phyloP scores from a whole-genome alignment of 306 rosid species.

The Acacia melanoxylon region DNA sequence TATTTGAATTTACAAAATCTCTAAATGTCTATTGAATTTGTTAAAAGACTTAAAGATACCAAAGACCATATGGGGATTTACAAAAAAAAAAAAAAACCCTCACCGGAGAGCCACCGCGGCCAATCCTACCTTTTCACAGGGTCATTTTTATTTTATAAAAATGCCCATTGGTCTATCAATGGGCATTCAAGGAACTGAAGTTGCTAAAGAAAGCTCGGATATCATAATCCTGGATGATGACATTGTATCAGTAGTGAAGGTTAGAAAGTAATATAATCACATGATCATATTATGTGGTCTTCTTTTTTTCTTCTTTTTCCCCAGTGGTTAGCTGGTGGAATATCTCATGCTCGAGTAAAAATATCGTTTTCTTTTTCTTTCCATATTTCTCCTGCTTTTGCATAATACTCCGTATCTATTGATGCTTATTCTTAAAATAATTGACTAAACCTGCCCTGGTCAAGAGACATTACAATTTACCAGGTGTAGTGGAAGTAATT shows the following conservation, averaged over 20 bases:
- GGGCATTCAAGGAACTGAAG: constrained; percentile 99
- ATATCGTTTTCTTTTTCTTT: constrained; percentile 15
- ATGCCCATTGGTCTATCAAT: constrained; percentile 99
- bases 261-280: constrained; percentile 23
- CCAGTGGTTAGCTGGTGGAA: not conserved
- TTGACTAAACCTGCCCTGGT: constrained; percentile 21
- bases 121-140: too few relatives aligned
- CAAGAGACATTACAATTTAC: constrained; percentile 24
- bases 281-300: constrained; percentile 19
- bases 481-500: not conserved
- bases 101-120: too few relatives aligned
- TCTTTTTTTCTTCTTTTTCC: constrained; percentile 6
- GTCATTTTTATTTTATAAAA: too few relatives aligned
- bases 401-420: constrained; percentile 23
- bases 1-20: too few relatives aligned
- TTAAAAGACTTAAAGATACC: too few relatives aligned
- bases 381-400: constrained; percentile 12
- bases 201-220: constrained; percentile 99
- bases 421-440: not conserved
- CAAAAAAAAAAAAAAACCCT: too few relatives aligned
- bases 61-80: too few relatives aligned
- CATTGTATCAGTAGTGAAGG: constrained; percentile 98
- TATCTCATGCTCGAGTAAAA: not conserved
- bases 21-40: too few relatives aligned
- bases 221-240: constrained; percentile 92